These are phyloP conservation scores for Phaeotremella skinneri DNA, from an alignment of 768 basidiomycete genomes.

Conservation along the genomic window DNA sequence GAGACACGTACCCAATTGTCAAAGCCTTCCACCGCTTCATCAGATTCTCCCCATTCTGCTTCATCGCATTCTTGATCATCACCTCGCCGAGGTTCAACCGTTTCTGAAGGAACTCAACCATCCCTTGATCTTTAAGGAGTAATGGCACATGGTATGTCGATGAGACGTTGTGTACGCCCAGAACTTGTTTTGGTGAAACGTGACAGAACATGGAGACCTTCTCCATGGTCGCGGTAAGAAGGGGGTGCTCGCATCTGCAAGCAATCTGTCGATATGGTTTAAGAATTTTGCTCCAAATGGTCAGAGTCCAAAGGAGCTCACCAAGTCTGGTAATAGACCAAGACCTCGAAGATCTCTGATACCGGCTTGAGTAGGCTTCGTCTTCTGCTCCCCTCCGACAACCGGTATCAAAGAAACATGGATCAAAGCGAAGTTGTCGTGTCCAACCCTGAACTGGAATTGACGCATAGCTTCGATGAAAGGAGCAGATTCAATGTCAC, in stretches of 20 bases:
- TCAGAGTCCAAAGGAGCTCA: constrained; percentile 53
- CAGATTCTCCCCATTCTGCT: constrained; percentile 64
- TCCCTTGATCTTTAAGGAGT: constrained; percentile 86
- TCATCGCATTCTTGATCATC: constrained; percentile 59
- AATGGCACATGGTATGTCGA: constrained; percentile 98
- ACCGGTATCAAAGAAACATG: constrained; percentile 98
- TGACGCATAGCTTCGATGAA: constrained; percentile 99
- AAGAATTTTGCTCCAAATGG: not conserved
- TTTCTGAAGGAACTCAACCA: constrained; percentile 75
- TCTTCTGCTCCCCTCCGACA: constrained; percentile 98
- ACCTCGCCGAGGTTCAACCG: constrained; percentile 70
- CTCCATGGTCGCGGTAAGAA: constrained; percentile 80
- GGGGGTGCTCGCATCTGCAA: constrained; percentile 77
- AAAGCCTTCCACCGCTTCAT: constrained; percentile 75
- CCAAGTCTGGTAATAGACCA: constrained; percentile 87
- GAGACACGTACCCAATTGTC: constrained; percentile 65
- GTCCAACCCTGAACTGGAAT: constrained; percentile 96
- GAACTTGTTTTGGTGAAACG: constrained; percentile 75
- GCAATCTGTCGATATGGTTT: constrained; percentile 66
- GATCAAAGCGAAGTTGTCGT: constrained; percentile 93
- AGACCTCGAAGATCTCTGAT: constrained; percentile 89
- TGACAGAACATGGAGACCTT: constrained; percentile 99
- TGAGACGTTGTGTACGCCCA: constrained; percentile 92
- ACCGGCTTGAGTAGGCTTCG: constrained; percentile 96
- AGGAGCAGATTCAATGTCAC: constrained; percentile 97